These are phyloP conservation scores for Penicillium italicum DNA, from an alignment of 2,329 filamentous ascomycete species.

Conservation along the genomic window DNA sequence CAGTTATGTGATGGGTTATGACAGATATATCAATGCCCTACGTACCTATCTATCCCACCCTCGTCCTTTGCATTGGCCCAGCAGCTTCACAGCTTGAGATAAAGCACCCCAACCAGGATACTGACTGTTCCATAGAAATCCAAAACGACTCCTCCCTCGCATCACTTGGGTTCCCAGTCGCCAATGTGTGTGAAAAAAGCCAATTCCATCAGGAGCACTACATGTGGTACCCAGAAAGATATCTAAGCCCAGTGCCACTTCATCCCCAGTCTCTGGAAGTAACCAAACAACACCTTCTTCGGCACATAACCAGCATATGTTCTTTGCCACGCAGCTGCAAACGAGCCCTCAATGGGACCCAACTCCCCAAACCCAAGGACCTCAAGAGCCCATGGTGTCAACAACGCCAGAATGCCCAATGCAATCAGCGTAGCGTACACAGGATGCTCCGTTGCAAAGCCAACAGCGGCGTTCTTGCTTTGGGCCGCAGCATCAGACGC, in stretches of 20 bases:
- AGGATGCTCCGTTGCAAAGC: neutral
- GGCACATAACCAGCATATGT: constrained; percentile 22
- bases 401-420: constrained; percentile 19
- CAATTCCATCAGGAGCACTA: neutral
- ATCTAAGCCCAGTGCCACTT: constrained; percentile 14
- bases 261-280: constrained; percentile 45
- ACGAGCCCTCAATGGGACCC: constrained; percentile 30
- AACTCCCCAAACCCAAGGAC: constrained; percentile 26
- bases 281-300: constrained; percentile 42
- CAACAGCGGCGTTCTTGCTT: neutral
- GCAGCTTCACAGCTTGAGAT: neutral
- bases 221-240: neutral
- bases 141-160: neutral
- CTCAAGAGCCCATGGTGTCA: constrained; percentile 28
- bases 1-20: neutral
- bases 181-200: neutral
- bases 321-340: constrained; percentile 43
- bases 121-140: neutral
- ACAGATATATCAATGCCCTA: neutral
- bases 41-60: neutral
- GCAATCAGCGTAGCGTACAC: neutral
- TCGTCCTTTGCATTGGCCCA: neutral
- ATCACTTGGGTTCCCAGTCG: neutral
- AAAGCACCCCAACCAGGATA: neutral
- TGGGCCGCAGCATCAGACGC: neutral